Evolutionary conservation across 768 basidiomycete species (phyloP).

Genomic region (Boletus tylopilopsis): DNA sequence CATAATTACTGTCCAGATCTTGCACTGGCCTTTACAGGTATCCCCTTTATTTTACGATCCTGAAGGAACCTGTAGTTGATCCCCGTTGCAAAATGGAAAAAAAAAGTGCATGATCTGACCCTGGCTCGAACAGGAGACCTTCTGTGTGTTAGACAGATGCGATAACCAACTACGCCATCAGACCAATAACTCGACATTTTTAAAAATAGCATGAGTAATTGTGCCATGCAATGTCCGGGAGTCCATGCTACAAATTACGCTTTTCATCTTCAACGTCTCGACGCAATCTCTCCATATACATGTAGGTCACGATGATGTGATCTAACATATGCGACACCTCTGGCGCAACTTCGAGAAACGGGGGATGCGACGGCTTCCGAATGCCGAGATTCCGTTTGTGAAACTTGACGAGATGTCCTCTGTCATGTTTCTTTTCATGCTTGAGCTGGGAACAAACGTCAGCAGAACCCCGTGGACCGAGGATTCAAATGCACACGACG

Average conservation of each 20-base stretch:
- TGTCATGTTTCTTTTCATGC: slow-evolving; percentile 8
- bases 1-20: background rate
- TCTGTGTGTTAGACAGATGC: slow-evolving; percentile 73
- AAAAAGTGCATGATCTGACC: slow-evolving; percentile 14
- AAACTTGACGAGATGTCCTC: slow-evolving; percentile 14
- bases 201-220: too few species aligned
- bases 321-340: slow-evolving; percentile 28
- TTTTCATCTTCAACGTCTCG: background rate
- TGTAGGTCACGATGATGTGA: slow-evolving; percentile 32
- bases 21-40: too few species aligned
- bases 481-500: background rate
- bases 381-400: slow-evolving; percentile 18
- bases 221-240: too few species aligned
- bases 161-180: slow-evolving; percentile 81
- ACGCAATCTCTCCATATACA: slow-evolving; percentile 29
- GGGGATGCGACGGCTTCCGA: slow-evolving; percentile 15
- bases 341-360: slow-evolving; percentile 26
- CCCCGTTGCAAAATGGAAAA: too few species aligned
- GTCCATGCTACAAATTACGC: background rate
- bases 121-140: slow-evolving; percentile 24
- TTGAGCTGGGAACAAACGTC: slow-evolving; percentile 10
- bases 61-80: too few species aligned
- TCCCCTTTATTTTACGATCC: too few species aligned
- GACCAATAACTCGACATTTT: slow-evolving; percentile 6
- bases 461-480: slow-evolving; percentile 1